Evolutionary conservation across 345 rosid species (phyloP).

Genomic region (Crucihimalaya himalaica): DNA sequence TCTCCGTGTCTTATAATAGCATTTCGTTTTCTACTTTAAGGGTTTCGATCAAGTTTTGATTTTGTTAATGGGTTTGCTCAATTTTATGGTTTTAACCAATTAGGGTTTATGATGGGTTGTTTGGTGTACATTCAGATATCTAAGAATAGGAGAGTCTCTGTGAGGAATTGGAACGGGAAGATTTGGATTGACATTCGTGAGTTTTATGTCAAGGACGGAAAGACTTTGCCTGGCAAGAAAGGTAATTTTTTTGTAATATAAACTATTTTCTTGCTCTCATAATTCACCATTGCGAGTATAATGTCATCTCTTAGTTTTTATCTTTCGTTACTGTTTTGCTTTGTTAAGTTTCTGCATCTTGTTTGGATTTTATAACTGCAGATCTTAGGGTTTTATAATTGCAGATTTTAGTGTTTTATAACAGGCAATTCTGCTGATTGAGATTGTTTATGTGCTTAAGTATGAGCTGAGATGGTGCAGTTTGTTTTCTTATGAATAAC

Average conservation of each 20-base stretch:
- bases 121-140: slow-evolving; percentile 54
- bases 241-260: slow-evolving; percentile 43
- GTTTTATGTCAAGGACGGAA: slow-evolving; percentile 85
- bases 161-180: slow-evolving; percentile 80
- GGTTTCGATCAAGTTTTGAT: slow-evolving; percentile 22
- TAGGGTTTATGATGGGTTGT: slow-evolving; percentile 17
- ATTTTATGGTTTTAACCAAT: background rate
- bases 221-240: slow-evolving; percentile 78
- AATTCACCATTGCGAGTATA: background rate
- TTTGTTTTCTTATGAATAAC: background rate
- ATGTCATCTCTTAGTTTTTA: background rate
- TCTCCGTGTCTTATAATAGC: background rate
- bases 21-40: slow-evolving; percentile 12
- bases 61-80: background rate
- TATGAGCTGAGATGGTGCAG: background rate
- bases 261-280: background rate
- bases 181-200: slow-evolving; percentile 90
- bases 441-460: background rate
- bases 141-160: slow-evolving; percentile 80
- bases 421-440: background rate
- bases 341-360: background rate
- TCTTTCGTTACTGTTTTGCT: background rate
- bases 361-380: background rate
- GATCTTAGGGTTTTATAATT: background rate
- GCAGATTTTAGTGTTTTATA: background rate